Evolutionary conservation across 768 basidiomycete species (phyloP).

Genomic region (Auricularia sp.): DNA sequence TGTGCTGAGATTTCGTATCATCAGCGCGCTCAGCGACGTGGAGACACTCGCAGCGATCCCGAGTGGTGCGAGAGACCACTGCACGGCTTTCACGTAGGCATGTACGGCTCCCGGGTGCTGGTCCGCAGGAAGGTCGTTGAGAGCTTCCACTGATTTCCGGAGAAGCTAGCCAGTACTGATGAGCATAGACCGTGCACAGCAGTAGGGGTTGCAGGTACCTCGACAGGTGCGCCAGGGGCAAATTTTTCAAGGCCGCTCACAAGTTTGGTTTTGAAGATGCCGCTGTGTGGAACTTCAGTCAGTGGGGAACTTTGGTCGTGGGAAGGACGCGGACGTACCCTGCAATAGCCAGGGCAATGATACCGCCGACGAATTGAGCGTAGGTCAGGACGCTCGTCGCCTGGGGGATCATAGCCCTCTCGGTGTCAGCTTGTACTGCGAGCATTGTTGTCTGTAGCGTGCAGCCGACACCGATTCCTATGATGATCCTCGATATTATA

Average conservation of each 20-base stretch:
- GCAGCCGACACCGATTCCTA: constrained; percentile 29
- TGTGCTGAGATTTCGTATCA: not conserved
- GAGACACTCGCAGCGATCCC: not conserved
- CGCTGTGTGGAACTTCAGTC: not conserved
- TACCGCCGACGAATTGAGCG: not conserved
- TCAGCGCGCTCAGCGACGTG: not conserved
- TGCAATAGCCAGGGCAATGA: not conserved
- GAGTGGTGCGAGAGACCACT: not conserved
- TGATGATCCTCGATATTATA: constrained; percentile 11
- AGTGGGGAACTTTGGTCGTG: not conserved
- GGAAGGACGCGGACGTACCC: not conserved
- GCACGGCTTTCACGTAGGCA: not conserved
- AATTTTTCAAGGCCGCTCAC: not conserved
- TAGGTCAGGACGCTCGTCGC: constrained; percentile 16
- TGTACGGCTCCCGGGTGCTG: not conserved
- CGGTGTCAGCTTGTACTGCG: constrained; percentile 18
- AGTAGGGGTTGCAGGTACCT: not conserved
- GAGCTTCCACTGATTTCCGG: not conserved
- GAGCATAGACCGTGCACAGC: not conserved
- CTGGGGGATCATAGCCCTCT: constrained; percentile 15
- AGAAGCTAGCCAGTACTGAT: not conserved
- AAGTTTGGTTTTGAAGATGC: not conserved
- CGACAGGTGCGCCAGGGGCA: not conserved
- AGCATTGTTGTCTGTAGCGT: constrained; percentile 23
- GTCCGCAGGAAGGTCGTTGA: not conserved